Conservation (phyloP, 257 asterid species). For the Penstemon eatonii region DNA sequence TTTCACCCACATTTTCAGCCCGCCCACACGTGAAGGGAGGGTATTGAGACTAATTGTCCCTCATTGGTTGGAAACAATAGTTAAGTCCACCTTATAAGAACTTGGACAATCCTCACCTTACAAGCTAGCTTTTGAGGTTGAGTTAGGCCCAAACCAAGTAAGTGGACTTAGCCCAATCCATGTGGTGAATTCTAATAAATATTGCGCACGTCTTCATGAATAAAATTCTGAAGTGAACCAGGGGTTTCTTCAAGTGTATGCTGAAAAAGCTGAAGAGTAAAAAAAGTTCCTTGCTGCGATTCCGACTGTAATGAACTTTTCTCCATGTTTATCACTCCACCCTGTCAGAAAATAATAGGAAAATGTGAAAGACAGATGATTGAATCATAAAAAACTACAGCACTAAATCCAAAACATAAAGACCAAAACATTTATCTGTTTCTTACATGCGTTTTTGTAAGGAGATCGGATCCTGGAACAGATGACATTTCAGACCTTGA, state of each 20-base stretch:
- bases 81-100: too few species aligned
- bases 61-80: too few species aligned
- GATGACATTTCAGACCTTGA: conserved; percentile 67
- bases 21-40: too few species aligned
- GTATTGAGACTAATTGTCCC: too few species aligned
- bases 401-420: background rate
- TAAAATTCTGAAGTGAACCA: conserved; percentile 72
- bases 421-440: conserved; percentile 16
- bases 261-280: conserved; percentile 92
- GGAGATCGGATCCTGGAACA: conserved; percentile 44
- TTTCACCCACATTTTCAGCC: too few species aligned
- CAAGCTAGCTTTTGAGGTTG: too few species aligned
- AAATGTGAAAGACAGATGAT: conserved; percentile 8
- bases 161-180: too few species aligned
- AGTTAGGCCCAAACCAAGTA: too few species aligned
- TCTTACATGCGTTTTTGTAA: conserved; percentile 63
- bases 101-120: too few species aligned
- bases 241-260: conserved; percentile 87
- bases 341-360: conserved; percentile 46
- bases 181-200: too few species aligned
- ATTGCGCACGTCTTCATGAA: conserved; percentile 91
- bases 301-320: conserved; percentile 48
- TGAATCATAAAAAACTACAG: background rate
- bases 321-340: conserved; percentile 50
- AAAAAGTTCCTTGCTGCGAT: conserved; percentile 70